Evolutionary conservation across 257 asterid genomes (phyloP), one percentile per base, ranked within the genome.

Genomic region (Knoxia roxburghii): DNA sequence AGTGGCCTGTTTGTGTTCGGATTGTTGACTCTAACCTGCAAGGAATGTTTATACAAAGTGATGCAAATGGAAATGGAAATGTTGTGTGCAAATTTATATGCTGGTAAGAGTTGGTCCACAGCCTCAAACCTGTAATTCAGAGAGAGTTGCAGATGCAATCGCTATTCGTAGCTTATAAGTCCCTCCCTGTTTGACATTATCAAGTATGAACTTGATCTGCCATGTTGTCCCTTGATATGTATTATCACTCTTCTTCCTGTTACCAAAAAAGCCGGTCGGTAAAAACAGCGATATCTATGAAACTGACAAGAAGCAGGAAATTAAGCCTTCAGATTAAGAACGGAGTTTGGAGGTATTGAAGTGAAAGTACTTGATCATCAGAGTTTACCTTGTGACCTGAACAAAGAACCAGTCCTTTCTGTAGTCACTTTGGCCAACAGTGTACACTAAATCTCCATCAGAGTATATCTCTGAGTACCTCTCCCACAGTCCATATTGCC

Each of bases 401-500:
- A 91, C 94, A 55, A 75, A 90, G 73, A 87, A 82, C 97, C 97
- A 90, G 65, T 87, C 89, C 45, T 83, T 87, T 5, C 66, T 50
- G 49, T 78, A 90, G 35, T 87, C 88, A 69, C 91, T 85, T 65
- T 82, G 76, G 12, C 95, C 97, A 71, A 86, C 50, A 14, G 79
- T 82, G 37, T 77, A 90, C 18, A 87, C 81, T 46, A 90, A 81
- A 59, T 90, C 97, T n/a, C 60, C 82, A 23, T 70, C 27, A 7
- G 88, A 86, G 68, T 90, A 87, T 62, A 82, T 67, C 64, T 90
- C 95, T 18, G 82, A 61, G 59, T 87, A 87, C 64, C 91, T 81
- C 60, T 84, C 91, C 95, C 95, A 90, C 30, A 87, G 59, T 72
- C 90, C 95, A 35, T 89, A 87, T 64, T 86, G 95, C 65, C 91